A percentile compares a stretch with the other conserved stretches of the same genome.
Conservation (phyloP, 2,329 filamentous ascomycete species). For the Fusarium mexicanum region DNA sequence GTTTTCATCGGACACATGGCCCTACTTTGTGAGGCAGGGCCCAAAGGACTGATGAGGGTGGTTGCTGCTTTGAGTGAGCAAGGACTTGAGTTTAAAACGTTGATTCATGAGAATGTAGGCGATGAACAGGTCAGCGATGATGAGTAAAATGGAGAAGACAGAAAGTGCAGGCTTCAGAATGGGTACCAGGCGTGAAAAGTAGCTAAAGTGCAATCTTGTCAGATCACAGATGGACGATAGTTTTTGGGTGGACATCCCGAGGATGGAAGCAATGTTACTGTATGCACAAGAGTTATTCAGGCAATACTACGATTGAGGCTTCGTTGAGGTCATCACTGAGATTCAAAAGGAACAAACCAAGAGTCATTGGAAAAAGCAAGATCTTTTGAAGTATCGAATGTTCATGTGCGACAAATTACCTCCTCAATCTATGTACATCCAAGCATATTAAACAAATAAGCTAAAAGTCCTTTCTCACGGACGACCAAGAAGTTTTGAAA, state of each 20-base stretch:
- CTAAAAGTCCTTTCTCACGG: constrained; percentile 3
- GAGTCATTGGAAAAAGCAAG: background rate
- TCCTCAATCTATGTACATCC: background rate
- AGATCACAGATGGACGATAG: background rate
- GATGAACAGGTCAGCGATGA: background rate
- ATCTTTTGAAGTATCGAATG: background rate
- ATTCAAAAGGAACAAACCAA: no score
- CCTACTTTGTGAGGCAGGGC: background rate
- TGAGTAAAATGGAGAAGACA: background rate
- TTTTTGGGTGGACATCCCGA: rapidly evolving
- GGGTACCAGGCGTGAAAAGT: background rate
- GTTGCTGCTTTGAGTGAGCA: background rate
- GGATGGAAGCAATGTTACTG: background rate
- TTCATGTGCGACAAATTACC: background rate
- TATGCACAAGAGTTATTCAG: background rate
- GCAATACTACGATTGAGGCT: background rate
- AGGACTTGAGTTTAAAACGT: background rate
- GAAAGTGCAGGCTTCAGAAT: background rate
- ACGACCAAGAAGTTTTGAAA: background rate
- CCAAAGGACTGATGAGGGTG: background rate
- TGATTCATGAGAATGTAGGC: background rate
- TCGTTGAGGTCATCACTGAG: background rate
- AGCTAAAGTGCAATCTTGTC: background rate
- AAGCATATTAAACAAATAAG: constrained; percentile 26
- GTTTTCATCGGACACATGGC: background rate